Evolutionary conservation across 1,284 basidiomycete species (phyloP).

Genomic region (Phellopilus nigrolimitatus): DNA sequence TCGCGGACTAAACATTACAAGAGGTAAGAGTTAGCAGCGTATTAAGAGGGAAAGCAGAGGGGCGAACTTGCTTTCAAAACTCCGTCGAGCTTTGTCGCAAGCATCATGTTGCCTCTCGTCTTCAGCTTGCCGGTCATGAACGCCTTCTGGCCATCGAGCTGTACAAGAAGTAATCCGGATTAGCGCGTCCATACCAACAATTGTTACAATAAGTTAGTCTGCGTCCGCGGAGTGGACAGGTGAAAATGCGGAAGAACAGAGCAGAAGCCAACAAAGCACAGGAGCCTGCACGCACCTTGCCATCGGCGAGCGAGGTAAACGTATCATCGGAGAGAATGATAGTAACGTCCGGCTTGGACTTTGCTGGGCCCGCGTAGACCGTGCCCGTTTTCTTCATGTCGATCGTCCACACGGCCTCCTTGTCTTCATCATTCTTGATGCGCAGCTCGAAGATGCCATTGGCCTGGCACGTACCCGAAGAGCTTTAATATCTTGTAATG

Average conservation of each 20-base stretch:
- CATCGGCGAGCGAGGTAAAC: conserved; percentile 59
- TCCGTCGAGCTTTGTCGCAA: conserved; percentile 81
- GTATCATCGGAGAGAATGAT: conserved; percentile 73
- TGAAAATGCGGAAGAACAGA: not conserved
- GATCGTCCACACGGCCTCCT: conserved; percentile 87
- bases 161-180: conserved; percentile 1
- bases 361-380: conserved; percentile 75
- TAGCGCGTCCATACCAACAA: not conserved
- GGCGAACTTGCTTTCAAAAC: conserved; percentile 64
- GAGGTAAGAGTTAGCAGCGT: not conserved
- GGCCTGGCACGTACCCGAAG: conserved; percentile 48
- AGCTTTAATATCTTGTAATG: not conserved
- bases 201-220: not conserved
- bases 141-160: conserved; percentile 87
- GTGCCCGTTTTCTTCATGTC: conserved; percentile 90
- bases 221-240: no score
- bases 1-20: conserved; percentile 11
- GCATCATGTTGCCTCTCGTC: conserved; percentile 83
- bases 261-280: not conserved
- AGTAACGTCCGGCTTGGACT: conserved; percentile 72
- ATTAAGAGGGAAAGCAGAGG: not conserved
- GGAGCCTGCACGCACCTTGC: conserved; percentile 46
- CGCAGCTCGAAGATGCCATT: conserved; percentile 90
- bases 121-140: conserved; percentile 92
- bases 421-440: conserved; percentile 73